Base-by-base conservation (phyloP, 768 basidiomycete species). In the Phylloporus sp. region DNA sequence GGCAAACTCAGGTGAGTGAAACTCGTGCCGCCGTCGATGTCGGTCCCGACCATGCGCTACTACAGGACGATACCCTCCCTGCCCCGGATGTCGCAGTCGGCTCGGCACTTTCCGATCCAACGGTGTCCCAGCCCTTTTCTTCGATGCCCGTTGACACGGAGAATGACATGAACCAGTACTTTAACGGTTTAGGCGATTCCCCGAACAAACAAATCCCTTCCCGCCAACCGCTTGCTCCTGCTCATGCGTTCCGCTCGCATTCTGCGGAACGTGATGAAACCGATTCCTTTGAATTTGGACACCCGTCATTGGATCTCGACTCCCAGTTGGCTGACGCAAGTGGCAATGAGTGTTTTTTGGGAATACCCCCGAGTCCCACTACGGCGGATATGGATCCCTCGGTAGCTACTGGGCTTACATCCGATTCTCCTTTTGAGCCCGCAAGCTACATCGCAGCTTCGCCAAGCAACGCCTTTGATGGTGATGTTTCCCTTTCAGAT, bases 301-400 rank as follows among this genome's bases (percentile, higher is more conserved):
- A 56, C 23, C 38, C 55, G 15, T 38, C 47, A 15, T 47, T 56
- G n/a, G 51, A 39, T 5, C 26, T 48, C 35, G 58, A 58, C 23
- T 15, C 47, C 4, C 47, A 45, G 9, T 39, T 58, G 23, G 29
- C 39, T 8, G 56, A 54, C 26, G 18, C 49, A 6, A 50, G 43
- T 16, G 50, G 43, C 23, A 40, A 39, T 4, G 59, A 60, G 27
- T 55, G 56, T n/a, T 68, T 68, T 42, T 47, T 68, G 26, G 68
- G 63, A 16, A 23, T 68, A 10, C 66, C 66, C 6, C 61, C 63
- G 10, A 70, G 63, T 20, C 66, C 68, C 12, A 38, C 38, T 6
- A 27, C 43, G 13, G 38, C 20, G 13, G 45, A 49, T 10, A 35
- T 49, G 5, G 38, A 23, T 7, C 7, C 54, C 9, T 32, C 54